These are phyloP conservation scores for Trichoderma semiorbis DNA, from an alignment of 2,329 filamentous ascomycete genomes.

Conservation along the genomic window DNA sequence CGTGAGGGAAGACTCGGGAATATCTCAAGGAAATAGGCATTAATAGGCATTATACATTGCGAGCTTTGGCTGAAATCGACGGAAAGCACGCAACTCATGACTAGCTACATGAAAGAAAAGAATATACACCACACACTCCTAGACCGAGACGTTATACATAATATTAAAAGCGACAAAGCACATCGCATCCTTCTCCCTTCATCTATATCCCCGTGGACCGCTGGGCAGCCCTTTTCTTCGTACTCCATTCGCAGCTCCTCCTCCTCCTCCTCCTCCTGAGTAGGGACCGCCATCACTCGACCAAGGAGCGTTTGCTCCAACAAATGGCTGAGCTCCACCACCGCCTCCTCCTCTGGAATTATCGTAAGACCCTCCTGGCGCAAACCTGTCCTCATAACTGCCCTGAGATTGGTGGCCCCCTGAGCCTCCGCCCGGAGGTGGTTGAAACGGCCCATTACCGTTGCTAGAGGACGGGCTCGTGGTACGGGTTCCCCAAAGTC, in stretches of 20 bases:
- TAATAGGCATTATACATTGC: slow-evolving; percentile 17
- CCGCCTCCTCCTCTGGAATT: slow-evolving; percentile 20
- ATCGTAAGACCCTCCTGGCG: slow-evolving; percentile 45
- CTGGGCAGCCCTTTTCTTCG: slow-evolving; percentile 44
- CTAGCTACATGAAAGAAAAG: slow-evolving; percentile 3
- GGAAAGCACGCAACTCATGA: slow-evolving; percentile 6
- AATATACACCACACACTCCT: slow-evolving; percentile 9
- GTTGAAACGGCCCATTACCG: slow-evolving; percentile 45
- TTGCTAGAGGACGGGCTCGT: slow-evolving; percentile 47
- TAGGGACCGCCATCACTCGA: slow-evolving; percentile 39
- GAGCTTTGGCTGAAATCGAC: background rate
- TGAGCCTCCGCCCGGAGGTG: slow-evolving; percentile 31
- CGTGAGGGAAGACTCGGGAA: background rate
- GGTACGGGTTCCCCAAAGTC: slow-evolving; percentile 65
- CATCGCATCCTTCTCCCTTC: slow-evolving; percentile 13
- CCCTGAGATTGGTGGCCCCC: slow-evolving; percentile 27
- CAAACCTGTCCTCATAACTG: slow-evolving; percentile 46
- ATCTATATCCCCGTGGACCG: slow-evolving; percentile 43
- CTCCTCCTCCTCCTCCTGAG: background rate
- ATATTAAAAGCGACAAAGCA: background rate
- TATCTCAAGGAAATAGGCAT: background rate
- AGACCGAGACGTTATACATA: slow-evolving; percentile 10
- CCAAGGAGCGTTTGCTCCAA: slow-evolving; percentile 49
- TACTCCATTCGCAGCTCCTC: slow-evolving; percentile 25
- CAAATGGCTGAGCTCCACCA: slow-evolving; percentile 38